phyloP scores from a whole-genome alignment of 1,284 basidiomycete species.

The Leccinum fallax region DNA sequence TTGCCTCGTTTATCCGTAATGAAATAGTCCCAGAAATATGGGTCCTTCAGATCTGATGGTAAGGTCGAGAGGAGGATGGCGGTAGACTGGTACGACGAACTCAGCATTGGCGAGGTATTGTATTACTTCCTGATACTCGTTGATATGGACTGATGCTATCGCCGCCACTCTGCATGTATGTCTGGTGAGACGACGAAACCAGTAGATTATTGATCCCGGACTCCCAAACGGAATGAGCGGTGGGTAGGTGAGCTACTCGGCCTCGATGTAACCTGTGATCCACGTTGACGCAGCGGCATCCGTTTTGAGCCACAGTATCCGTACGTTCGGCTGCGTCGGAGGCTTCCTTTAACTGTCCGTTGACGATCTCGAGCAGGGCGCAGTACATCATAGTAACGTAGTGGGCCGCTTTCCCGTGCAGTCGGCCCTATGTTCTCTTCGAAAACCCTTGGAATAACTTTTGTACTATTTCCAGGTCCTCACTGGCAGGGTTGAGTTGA shows the following conservation, averaged over 20 bases:
- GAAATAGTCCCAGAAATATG: background rate
- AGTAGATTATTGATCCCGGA: background rate
- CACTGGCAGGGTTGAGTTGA: conserved; percentile 72
- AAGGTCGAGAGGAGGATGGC: background rate
- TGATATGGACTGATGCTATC: background rate
- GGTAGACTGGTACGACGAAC: background rate
- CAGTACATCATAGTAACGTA: background rate
- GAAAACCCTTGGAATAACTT: conserved; percentile 98
- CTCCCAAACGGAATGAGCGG: background rate
- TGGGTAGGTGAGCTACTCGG: background rate
- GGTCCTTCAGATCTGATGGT: background rate
- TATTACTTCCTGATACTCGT: background rate
- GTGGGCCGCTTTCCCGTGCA: no score
- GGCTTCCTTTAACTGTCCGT: background rate
- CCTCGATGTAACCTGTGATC: background rate
- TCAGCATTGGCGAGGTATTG: background rate
- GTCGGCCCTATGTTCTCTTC: conserved; percentile 62
- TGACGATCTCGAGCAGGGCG: background rate
- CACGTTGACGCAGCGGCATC: background rate
- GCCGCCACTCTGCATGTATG: background rate
- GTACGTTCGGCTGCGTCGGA: background rate
- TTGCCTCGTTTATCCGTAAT: background rate
- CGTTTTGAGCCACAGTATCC: background rate
- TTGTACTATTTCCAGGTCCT: conserved; percentile 97
- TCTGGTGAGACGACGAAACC: background rate